Conservation (phyloP, 176 grass and related monocot genomes). For the Carex cristatella region DNA sequence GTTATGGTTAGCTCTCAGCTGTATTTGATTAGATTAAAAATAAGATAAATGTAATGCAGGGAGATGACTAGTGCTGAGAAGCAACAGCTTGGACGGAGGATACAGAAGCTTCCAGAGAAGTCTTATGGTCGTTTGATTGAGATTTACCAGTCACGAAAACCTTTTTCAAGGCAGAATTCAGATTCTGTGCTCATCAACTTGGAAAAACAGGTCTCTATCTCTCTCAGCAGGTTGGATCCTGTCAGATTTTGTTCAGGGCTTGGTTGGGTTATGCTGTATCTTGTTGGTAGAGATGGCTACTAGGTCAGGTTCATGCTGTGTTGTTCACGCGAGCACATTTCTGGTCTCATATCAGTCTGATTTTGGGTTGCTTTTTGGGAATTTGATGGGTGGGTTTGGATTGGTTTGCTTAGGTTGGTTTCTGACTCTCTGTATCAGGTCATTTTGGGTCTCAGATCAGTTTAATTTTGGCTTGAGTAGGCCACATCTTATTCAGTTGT, state of each 20-base stretch:
- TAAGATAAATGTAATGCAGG: conserved; percentile 36
- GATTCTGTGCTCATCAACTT: conserved; percentile 45
- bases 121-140: conserved; percentile 43
- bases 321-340: neutral
- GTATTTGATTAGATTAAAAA: neutral
- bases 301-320: neutral
- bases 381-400: neutral
- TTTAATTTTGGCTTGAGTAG: no score
- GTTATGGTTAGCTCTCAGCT: neutral
- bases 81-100: conserved; percentile 43
- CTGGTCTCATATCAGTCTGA: neutral
- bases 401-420: neutral
- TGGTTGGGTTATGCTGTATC: no score
- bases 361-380: neutral
- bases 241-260: neutral
- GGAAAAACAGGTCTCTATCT: conserved; percentile 43
- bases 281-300: neutral
- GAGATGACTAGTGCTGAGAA: conserved; percentile 66
- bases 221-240: neutral
- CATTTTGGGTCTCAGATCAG: neutral
- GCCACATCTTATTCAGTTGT: neutral
- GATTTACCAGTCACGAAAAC: conserved; percentile 36
- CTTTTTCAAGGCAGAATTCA: conserved; percentile 29
- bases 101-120: conserved; percentile 62
- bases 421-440: neutral